phyloP scores from a whole-genome alignment of 1,139 yeast species.

The Blastobotrys serpentis region DNA sequence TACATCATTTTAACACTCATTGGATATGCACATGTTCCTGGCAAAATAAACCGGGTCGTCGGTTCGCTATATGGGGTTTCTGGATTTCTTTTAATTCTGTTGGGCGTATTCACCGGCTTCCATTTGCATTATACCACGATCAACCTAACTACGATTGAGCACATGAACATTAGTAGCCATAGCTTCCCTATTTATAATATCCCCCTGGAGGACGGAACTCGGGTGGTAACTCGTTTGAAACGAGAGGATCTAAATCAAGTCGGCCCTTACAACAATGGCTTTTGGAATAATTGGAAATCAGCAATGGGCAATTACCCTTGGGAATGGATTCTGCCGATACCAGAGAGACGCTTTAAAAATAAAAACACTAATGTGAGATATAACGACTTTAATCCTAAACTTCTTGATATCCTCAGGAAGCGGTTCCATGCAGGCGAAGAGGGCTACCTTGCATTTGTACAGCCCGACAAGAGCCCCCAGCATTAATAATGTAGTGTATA shows the following conservation, averaged over 20 bases:
- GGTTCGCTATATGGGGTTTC: constrained; percentile 35
- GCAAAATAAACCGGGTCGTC: constrained; percentile 28
- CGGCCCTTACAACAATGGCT: constrained; percentile 38
- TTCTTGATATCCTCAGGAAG: constrained; percentile 27
- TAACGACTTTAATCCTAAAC: constrained; percentile 24
- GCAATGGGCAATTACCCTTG: constrained; percentile 38
- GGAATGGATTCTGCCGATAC: constrained; percentile 41
- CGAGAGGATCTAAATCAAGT: constrained; percentile 25
- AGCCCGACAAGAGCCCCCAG: not conserved
- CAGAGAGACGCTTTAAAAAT: constrained; percentile 13
- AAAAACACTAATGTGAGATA: constrained; percentile 15
- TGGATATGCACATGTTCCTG: constrained; percentile 29
- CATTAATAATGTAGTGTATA: not conserved
- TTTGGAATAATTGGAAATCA: constrained; percentile 33
- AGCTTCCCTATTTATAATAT: constrained; percentile 34
- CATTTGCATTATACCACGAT: constrained; percentile 33
- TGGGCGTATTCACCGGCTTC: constrained; percentile 32
- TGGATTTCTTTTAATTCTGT: constrained; percentile 29
- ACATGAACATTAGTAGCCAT: constrained; percentile 30
- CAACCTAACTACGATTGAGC: constrained; percentile 40
- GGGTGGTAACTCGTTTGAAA: constrained; percentile 30
- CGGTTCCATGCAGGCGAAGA: constrained; percentile 27
- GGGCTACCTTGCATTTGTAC: constrained; percentile 22
- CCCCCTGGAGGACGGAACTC: constrained; percentile 24
- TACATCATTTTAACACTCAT: constrained; percentile 37